Percentiles rank a stretch among this genome's conserved stretches.
Conservation (phyloP, 2,329 filamentous ascomycete species). For the Aspergillus ustus region DNA sequence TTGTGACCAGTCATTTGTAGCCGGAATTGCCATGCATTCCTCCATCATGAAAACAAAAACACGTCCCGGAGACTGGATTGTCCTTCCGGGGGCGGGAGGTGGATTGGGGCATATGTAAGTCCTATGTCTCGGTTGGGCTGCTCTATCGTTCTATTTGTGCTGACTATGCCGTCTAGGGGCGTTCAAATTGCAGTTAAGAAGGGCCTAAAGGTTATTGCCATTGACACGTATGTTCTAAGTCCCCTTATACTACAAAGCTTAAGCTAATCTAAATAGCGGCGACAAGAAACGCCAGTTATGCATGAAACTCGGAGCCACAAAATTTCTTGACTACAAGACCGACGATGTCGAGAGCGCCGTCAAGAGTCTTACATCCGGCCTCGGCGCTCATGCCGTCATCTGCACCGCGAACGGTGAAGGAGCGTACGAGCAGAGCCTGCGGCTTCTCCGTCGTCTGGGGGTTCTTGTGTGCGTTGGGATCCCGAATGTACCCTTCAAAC, state of each 20-base stretch:
- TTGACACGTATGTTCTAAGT: conserved; percentile 36
- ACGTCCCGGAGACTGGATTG: conserved; percentile 41
- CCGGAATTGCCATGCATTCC: conserved; percentile 46
- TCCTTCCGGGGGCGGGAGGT: conserved; percentile 43
- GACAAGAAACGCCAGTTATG: conserved; percentile 41
- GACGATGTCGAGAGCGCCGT: conserved; percentile 47
- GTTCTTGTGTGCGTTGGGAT: conserved; percentile 55
- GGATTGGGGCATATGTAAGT: conserved; percentile 46
- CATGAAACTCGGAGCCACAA: conserved; percentile 37
- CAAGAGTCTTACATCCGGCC: conserved; percentile 44
- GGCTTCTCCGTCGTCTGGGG: conserved; percentile 50
- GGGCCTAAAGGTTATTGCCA: conserved; percentile 43
- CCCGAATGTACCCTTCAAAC: conserved; percentile 47
- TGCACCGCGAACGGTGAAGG: conserved; percentile 52
- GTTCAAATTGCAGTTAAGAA: conserved; percentile 43
- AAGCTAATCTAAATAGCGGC: conserved; percentile 29
- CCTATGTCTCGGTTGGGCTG: neutral
- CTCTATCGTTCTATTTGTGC: neutral
- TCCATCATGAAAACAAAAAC: conserved; percentile 44
- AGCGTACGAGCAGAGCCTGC: conserved; percentile 51
- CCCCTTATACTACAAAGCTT: neutral
- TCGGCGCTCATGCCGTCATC: conserved; percentile 53
- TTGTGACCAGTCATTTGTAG: conserved; percentile 20
- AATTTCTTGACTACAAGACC: conserved; percentile 40
- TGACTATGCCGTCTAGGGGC: conserved; percentile 31